Conservation (phyloP, 1,284 basidiomycete genomes). For the Ceratobasidium sp. region DNA sequence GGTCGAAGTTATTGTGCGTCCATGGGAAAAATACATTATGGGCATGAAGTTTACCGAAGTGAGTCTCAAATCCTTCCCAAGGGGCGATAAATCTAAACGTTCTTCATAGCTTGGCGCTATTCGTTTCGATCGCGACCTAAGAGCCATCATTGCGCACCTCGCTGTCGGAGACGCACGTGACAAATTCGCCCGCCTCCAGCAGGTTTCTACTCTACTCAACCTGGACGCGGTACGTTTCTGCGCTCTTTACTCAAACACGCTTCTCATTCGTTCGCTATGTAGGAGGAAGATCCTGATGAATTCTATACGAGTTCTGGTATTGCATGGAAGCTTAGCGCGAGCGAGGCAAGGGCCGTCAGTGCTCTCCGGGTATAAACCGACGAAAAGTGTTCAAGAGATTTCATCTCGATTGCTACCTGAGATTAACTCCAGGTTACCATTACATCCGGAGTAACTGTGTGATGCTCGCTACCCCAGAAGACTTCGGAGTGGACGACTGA, state of each 20-base stretch:
- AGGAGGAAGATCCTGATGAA: conserved; percentile 92
- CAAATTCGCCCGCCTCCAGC: conserved; percentile 90
- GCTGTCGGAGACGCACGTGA: conserved; percentile 88
- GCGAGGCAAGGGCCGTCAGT: conserved; percentile 77
- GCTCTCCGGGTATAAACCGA: conserved; percentile 59
- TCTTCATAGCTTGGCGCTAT: conserved; percentile 87
- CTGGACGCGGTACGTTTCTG: conserved; percentile 75
- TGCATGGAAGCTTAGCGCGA: conserved; percentile 80
- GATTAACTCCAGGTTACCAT: too few relatives aligned
- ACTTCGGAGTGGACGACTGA: too few relatives aligned
- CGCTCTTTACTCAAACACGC: conserved; percentile 28
- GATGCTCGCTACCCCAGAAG: too few relatives aligned
- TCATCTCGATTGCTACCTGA: too few relatives aligned
- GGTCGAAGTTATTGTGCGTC: conserved; percentile 85
- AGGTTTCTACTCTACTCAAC: conserved; percentile 92
- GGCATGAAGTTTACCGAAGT: conserved; percentile 89
- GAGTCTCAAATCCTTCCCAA: conserved; percentile 43
- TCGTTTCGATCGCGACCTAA: conserved; percentile 92
- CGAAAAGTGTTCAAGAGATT: too few relatives aligned
- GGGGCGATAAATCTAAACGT: not conserved
- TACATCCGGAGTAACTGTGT: too few relatives aligned
- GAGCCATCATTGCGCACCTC: conserved; percentile 83
- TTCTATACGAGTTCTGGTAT: conserved; percentile 94
- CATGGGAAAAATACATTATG: conserved; percentile 91
- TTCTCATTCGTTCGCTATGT: conserved; percentile 18